Evolutionary conservation across 495 filamentous ascomycete genomes (phyloP).

Genomic region (Penicillium pulvis): DNA sequence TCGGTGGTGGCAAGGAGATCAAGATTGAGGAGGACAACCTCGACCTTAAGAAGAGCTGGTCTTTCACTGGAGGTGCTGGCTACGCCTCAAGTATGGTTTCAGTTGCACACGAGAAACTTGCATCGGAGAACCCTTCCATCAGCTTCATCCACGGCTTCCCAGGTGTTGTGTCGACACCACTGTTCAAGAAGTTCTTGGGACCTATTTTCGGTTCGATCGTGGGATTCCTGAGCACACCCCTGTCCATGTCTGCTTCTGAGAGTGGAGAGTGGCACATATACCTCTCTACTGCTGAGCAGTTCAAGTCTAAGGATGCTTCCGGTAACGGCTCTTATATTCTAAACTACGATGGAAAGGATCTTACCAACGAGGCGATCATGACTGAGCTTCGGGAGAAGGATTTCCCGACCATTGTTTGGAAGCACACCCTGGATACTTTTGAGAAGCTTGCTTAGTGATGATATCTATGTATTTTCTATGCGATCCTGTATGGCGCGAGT

Average conservation of each 20-base stretch:
- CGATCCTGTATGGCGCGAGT: background rate
- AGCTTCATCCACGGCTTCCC: slow-evolving; percentile 44
- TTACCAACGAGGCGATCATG: slow-evolving; percentile 39
- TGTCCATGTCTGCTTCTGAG: background rate
- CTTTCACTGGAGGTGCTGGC: slow-evolving; percentile 5
- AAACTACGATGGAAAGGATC: slow-evolving; percentile 42
- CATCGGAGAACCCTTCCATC: slow-evolving; percentile 24
- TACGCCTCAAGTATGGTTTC: slow-evolving; percentile 24
- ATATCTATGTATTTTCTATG: background rate
- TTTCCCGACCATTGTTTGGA: slow-evolving; percentile 46
- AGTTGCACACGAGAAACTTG: slow-evolving; percentile 27
- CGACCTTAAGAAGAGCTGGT: slow-evolving; percentile 27
- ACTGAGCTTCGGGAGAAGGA: slow-evolving; percentile 38
- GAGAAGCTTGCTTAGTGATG: background rate
- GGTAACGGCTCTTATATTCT: slow-evolving; percentile 54
- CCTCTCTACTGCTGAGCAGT: background rate
- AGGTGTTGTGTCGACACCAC: slow-evolving; percentile 36
- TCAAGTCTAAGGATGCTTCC: background rate
- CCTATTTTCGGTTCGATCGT: slow-evolving; percentile 13
- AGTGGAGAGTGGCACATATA: background rate
- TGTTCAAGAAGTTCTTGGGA: slow-evolving; percentile 13
- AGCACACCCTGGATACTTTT: slow-evolving; percentile 51
- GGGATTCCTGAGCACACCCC: background rate
- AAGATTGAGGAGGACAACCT: slow-evolving; percentile 49
- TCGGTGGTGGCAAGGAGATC: slow-evolving; percentile 53